Conservation (phyloP, 164 flowering plant species). For the Chimonanthus praecox region DNA sequence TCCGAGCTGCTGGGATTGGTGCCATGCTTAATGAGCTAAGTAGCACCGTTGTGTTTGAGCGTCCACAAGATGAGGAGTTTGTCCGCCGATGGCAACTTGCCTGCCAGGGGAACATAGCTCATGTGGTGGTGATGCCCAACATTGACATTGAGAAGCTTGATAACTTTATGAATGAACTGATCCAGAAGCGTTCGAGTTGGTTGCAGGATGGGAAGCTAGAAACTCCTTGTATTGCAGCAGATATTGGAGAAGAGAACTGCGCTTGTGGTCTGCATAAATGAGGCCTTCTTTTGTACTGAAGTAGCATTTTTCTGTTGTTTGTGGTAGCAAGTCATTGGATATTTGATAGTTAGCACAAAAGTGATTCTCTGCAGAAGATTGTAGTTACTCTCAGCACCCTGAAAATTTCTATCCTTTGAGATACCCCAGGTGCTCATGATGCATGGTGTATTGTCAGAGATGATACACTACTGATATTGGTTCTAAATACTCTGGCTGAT, state of each 20-base stretch:
- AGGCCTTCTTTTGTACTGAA: constrained; percentile 2
- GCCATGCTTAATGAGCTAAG: constrained; percentile 97
- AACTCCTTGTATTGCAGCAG: constrained; percentile 66
- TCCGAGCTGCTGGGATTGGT: constrained; percentile 64
- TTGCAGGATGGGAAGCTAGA: constrained; percentile 45
- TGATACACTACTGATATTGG: too few relatives aligned
- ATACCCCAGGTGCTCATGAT: too few relatives aligned
- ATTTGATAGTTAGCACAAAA: not conserved
- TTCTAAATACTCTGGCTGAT: too few relatives aligned
- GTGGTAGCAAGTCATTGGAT: not conserved
- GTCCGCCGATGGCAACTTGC: constrained; percentile 92
- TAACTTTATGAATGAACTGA: constrained; percentile 52
- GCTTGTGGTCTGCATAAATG: constrained; percentile 53
- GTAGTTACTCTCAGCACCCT: too few relatives aligned
- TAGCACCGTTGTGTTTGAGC: constrained; percentile 93
- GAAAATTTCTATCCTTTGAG: too few relatives aligned
- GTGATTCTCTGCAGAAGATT: not conserved
- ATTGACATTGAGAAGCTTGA: constrained; percentile 75
- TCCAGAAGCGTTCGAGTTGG: constrained; percentile 54
- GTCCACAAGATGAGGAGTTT: constrained; percentile 79
- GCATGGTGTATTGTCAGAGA: too few relatives aligned
- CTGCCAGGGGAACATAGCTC: constrained; percentile 87
- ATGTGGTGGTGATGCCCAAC: constrained; percentile 93
- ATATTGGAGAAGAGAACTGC: constrained; percentile 65
- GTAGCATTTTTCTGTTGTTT: not conserved